Percentiles rank a stretch among this genome's conserved stretches.
Evolutionary conservation across 805 yeast genomes (phyloP).

Genomic region (Candida koratica): DNA sequence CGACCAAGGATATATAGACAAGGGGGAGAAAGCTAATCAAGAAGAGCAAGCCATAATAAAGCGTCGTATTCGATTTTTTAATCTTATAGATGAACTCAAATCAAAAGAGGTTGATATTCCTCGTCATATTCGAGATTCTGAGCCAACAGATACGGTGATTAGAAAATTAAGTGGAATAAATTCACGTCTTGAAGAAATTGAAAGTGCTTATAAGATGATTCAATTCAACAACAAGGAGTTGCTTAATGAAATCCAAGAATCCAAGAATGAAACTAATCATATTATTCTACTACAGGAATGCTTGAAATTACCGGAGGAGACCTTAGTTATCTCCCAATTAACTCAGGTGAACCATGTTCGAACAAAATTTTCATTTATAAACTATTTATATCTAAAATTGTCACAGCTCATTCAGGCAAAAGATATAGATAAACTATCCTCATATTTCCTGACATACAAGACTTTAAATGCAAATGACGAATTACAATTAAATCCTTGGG

Average conservation of each 20-base stretch:
- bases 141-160: slow-evolving; percentile 12
- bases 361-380: slow-evolving; percentile 10
- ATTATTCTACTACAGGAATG: slow-evolving; percentile 3
- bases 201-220: slow-evolving; percentile 13
- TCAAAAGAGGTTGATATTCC: slow-evolving; percentile 35
- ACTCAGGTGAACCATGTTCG: slow-evolving; percentile 5
- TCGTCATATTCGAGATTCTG: slow-evolving; percentile 25
- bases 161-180: slow-evolving; percentile 15
- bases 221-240: slow-evolving; percentile 9
- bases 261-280: background rate
- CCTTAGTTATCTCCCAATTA: slow-evolving; percentile 1
- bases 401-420: background rate
- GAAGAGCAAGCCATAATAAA: background rate
- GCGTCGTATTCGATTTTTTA: slow-evolving; percentile 20
- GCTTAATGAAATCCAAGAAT: slow-evolving; percentile 2
- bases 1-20: slow-evolving; percentile 17
- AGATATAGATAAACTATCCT: background rate
- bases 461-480: slow-evolving; percentile 5
- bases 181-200: slow-evolving; percentile 15
- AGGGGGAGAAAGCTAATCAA: slow-evolving; percentile 14
- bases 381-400: slow-evolving; percentile 4
- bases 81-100: slow-evolving; percentile 36
- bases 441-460: slow-evolving; percentile 2
- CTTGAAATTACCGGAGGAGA: slow-evolving; percentile 1
- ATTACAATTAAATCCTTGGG: slow-evolving; percentile 16